Percentiles rank a stretch among this genome's conserved stretches.
These are phyloP conservation scores for Dictyostelium purpureum DNA, from an alignment of 78 protist species.

Conservation along the genomic window DNA sequence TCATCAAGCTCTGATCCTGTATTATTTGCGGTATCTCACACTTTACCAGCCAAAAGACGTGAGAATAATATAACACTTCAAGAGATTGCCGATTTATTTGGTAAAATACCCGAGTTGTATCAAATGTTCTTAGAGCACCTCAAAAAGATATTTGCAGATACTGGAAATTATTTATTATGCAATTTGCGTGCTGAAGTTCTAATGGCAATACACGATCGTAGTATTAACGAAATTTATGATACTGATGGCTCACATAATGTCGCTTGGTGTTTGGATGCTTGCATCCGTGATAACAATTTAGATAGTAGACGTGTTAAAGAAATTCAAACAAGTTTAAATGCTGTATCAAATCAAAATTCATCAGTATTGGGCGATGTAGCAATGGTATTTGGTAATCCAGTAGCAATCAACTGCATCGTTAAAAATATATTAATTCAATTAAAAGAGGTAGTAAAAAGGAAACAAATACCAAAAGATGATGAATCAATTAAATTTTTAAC, in stretches of 20 bases:
- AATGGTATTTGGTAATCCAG: constrained; percentile 72
- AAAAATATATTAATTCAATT: constrained; percentile 31
- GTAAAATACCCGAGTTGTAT: constrained; percentile 19
- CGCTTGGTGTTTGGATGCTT: constrained; percentile 78
- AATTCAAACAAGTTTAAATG: constrained; percentile 11
- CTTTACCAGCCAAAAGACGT: constrained; percentile 46
- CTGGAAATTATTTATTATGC: constrained; percentile 4
- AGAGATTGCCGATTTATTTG: constrained; percentile 25
- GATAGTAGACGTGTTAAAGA: constrained; percentile 35
- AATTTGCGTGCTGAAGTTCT: constrained; percentile 54
- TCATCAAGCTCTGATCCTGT: background rate
- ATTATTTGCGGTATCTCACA: constrained; percentile 12
- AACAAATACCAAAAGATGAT: constrained; percentile 72
- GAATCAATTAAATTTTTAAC: constrained; percentile 52
- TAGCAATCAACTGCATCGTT: constrained; percentile 24
- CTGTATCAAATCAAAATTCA: too few species aligned
- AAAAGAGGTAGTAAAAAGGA: constrained; percentile 38
- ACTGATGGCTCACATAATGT: constrained; percentile 16
- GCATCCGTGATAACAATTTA: constrained; percentile 16
- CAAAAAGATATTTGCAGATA: background rate
- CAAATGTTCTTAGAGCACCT: background rate
- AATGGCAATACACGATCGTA: constrained; percentile 51
- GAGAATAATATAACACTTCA: constrained; percentile 28
- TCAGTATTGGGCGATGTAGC: constrained; percentile 31
- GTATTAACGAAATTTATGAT: constrained; percentile 4